These are phyloP conservation scores for Nicotiana tomentosiformis DNA, from an alignment of 257 asterid genomes.

Conservation along the genomic window DNA sequence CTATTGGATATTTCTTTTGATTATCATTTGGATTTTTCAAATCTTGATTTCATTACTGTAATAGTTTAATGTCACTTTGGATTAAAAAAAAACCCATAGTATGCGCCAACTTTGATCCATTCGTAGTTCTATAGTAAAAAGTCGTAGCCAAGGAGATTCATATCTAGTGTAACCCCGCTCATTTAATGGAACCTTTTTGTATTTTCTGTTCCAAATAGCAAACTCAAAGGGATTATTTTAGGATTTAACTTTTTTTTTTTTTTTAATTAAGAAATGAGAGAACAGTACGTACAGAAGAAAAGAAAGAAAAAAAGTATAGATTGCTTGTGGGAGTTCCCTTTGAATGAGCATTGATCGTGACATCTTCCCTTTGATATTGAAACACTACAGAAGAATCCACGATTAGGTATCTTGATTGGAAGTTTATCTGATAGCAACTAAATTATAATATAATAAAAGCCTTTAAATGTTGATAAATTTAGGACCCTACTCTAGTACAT, in stretches of 20 bases:
- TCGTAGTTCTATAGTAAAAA: background rate
- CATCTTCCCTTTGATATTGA: background rate
- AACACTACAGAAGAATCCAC: background rate
- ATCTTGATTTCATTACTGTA: background rate
- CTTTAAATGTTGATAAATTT: background rate
- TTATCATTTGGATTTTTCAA: background rate
- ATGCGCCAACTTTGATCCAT: background rate
- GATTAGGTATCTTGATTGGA: background rate
- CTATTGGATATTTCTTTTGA: slow-evolving; percentile 9
- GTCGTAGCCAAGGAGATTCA: background rate
- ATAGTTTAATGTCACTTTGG: background rate
- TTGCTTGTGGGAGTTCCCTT: slow-evolving; percentile 25
- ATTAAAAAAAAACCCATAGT: background rate
- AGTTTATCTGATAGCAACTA: background rate
- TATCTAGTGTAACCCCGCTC: background rate
- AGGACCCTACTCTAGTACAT: background rate
- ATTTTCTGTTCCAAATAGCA: background rate
- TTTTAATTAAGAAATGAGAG: background rate
- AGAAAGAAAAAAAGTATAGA: background rate
- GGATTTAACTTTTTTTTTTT: background rate
- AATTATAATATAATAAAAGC: background rate
- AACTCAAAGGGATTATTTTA: background rate
- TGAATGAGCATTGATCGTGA: slow-evolving; percentile 10
- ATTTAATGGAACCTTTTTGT: background rate
- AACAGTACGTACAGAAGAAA: background rate